Conservation (phyloP, 2,329 filamentous ascomycete species). For the Sclerotinia spermophila region DNA sequence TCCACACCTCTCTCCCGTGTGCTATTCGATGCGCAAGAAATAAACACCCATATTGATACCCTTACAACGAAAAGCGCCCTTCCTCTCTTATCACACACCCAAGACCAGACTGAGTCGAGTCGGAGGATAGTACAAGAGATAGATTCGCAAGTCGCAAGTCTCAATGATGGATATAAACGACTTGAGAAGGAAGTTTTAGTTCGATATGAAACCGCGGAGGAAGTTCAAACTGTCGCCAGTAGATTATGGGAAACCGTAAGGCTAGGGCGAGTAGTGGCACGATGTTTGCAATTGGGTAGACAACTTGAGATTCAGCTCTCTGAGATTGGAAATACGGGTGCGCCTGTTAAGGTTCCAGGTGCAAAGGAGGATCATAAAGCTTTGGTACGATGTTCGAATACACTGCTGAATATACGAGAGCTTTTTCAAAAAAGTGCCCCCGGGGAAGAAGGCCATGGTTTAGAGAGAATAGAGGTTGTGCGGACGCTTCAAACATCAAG, state of each 20-base stretch:
- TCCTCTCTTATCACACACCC: slow-evolving; percentile 75
- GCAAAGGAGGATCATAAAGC: slow-evolving; percentile 66
- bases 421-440: slow-evolving; percentile 63
- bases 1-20: slow-evolving; percentile 90
- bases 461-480: slow-evolving; percentile 72
- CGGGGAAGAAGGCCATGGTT: slow-evolving; percentile 71
- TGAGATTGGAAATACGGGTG: slow-evolving; percentile 51
- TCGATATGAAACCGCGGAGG: slow-evolving; percentile 80
- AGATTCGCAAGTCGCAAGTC: slow-evolving; percentile 71
- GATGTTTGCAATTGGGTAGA: slow-evolving; percentile 76
- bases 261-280: slow-evolving; percentile 69
- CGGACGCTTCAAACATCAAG: slow-evolving; percentile 67
- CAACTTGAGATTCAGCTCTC: slow-evolving; percentile 83
- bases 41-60: slow-evolving; percentile 91
- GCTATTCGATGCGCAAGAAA: slow-evolving; percentile 93
- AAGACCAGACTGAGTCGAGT: slow-evolving; percentile 69
- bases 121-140: slow-evolving; percentile 70
- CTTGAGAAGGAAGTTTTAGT: slow-evolving; percentile 82
- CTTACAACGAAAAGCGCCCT: slow-evolving; percentile 82
- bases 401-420: slow-evolving; percentile 71
- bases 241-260: slow-evolving; percentile 77
- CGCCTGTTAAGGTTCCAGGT: slow-evolving; percentile 37
- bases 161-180: slow-evolving; percentile 82
- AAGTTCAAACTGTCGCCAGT: slow-evolving; percentile 72
- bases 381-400: slow-evolving; percentile 77